Conservation (phyloP, 345 rosid species). For the Populus ilicifolia region DNA sequence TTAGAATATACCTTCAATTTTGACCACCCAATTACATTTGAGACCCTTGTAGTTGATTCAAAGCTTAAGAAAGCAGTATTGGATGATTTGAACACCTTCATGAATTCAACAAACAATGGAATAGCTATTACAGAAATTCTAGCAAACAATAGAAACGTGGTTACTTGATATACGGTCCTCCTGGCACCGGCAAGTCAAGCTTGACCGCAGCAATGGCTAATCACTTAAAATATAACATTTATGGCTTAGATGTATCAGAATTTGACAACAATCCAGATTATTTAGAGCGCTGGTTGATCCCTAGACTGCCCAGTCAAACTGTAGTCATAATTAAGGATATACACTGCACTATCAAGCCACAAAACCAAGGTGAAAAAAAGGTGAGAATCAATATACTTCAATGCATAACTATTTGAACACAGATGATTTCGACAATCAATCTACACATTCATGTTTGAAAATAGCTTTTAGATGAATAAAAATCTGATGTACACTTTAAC, state of each 20-base stretch:
- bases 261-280: background rate
- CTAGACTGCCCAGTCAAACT: constrained; percentile 15
- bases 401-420: too few relatives aligned
- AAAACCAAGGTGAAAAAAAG: constrained; percentile 16
- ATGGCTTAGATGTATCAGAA: background rate
- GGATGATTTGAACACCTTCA: background rate
- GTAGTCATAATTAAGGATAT: constrained; percentile 32
- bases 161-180: constrained; percentile 11
- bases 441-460: too few relatives aligned
- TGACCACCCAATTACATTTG: background rate
- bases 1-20: background rate
- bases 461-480: too few relatives aligned
- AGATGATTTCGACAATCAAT: too few relatives aligned
- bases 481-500: too few relatives aligned
- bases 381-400: background rate
- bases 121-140: background rate
- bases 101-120: too few relatives aligned
- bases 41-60: constrained; percentile 3
- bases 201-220: constrained; percentile 7
- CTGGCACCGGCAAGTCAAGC: constrained; percentile 18
- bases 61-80: background rate
- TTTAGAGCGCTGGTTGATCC: constrained; percentile 16
- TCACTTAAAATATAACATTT: constrained; percentile 1
- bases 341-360: constrained; percentile 18
- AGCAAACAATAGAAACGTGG: constrained; percentile 9